Evolutionary conservation across 2,329 filamentous ascomycete species (phyloP), one percentile per base, ranked within the genome.

Genomic region (Stagonosporopsis vannaccii): DNA sequence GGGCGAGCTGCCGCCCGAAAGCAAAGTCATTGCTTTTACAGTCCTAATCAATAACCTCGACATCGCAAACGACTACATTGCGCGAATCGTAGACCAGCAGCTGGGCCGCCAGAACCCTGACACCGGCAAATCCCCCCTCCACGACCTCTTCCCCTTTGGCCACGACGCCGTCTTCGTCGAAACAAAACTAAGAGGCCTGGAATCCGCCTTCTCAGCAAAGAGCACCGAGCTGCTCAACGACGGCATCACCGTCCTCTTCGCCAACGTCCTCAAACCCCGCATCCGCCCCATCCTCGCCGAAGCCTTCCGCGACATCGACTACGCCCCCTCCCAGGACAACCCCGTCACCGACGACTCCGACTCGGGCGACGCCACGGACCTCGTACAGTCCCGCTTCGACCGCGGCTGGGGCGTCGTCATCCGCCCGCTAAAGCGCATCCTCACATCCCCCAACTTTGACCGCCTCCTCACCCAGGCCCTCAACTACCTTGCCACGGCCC

Each of bases 41-140:
- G 89, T 98, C 20, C 84, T 97, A 42, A 92, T 97, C 76, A 99
- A 99, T 82, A 97, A 94, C 73, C 86, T 99, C 23, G 94, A 99
- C 73, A 86, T 97, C 58, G 89, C 92, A 9, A 91, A 91, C 60
- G 92, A 97, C 71, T 99, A 99, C 76, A 85, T 97, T 46, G 85
- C 87, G 15, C 90, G 94, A 51, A 97, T 99, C 65, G 88, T 98
- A 40, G 83, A 84, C 28, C 84, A 87, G 30, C 87, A 89, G 43
- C 80, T 93, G 23, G 81, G 75, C 17, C 63, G 59, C 5, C 50
- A 52, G 19, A 19, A 39, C 17, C 46, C 62, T 6, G 79, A 79
- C 3, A 73, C 65, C 1, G 54, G 61, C 6, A 66, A 68, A 6
- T 68, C 70, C 6, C 48, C 83, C 85, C 44, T 80, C 20, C 62